phyloP scores from a whole-genome alignment of 805 yeast genomes.

The Starmerella geochares region DNA sequence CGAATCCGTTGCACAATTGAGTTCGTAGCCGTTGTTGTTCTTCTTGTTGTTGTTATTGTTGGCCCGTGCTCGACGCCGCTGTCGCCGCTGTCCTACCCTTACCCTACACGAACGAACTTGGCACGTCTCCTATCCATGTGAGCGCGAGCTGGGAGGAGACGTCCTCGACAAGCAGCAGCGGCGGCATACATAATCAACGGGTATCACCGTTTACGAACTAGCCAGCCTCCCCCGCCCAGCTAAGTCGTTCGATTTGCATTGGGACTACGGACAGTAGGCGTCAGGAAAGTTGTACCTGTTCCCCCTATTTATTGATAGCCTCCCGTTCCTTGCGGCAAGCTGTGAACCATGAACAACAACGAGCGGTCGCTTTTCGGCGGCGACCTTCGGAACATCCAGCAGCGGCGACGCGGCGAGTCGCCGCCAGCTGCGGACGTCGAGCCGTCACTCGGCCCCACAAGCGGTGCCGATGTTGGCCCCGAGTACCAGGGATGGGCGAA shows the following conservation, averaged over 20 bases:
- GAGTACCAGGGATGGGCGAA: conserved; percentile 8
- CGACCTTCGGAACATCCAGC: conserved; percentile 3
- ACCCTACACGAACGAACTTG: neutral
- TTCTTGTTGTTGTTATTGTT: too few species aligned
- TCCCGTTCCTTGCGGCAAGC: neutral
- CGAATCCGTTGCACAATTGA: too few species aligned
- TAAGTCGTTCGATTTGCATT: neutral
- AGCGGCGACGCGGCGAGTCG: neutral
- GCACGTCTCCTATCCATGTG: too few species aligned
- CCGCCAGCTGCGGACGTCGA: neutral
- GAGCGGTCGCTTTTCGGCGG: conserved; percentile 8
- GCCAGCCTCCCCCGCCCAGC: neutral
- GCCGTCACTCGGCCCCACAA: neutral
- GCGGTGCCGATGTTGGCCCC: neutral
- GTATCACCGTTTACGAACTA: neutral
- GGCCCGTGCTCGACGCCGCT: too few species aligned
- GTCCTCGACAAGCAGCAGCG: too few species aligned
- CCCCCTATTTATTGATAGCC: neutral
- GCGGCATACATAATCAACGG: conserved; percentile 5
- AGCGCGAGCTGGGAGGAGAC: neutral
- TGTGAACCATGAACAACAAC: neutral
- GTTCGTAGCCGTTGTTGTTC: too few species aligned
- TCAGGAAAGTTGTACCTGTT: neutral
- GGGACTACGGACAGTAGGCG: neutral
- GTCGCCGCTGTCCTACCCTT: too few species aligned